Percentiles rank a stretch among this genome's conserved stretches.
Evolutionary conservation across 2,329 filamentous ascomycete genomes (phyloP).

Genomic region (Aureobasidium melanogenum): DNA sequence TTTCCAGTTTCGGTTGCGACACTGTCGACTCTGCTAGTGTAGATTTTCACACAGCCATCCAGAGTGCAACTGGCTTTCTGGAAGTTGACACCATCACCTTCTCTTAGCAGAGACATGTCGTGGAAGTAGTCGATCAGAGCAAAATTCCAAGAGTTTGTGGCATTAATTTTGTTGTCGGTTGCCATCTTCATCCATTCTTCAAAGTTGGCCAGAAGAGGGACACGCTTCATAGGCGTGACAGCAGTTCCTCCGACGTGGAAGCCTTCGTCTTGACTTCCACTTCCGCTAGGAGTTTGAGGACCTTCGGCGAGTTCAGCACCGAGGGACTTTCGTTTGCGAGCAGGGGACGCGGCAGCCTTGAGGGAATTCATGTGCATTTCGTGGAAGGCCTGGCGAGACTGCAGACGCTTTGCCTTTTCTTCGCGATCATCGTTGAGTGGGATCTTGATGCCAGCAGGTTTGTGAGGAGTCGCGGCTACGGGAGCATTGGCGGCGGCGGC

Average conservation of each 20-base stretch:
- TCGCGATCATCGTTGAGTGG: slow-evolving; percentile 91
- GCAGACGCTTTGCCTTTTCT: slow-evolving; percentile 81
- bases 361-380: slow-evolving; percentile 90
- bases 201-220: slow-evolving; percentile 93
- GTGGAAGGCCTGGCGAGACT: slow-evolving; percentile 79
- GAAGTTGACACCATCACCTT: slow-evolving; percentile 95
- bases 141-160: slow-evolving; percentile 97
- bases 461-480: slow-evolving; percentile 41
- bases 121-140: slow-evolving; percentile 99
- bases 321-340: slow-evolving; percentile 54
- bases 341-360: slow-evolving; percentile 68
- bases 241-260: slow-evolving; percentile 58
- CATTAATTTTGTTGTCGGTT: slow-evolving; percentile 95
- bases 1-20: slow-evolving; percentile 97
- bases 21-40: slow-evolving; percentile 95
- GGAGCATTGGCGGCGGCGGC: slow-evolving; percentile 36
- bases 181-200: slow-evolving; percentile 99
- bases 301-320: slow-evolving; percentile 33
- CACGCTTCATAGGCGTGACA: slow-evolving; percentile 91
- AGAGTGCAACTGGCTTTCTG: slow-evolving; percentile 96
- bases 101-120: slow-evolving; percentile 94
- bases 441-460: slow-evolving; percentile 57
- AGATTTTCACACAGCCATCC: slow-evolving; percentile 98
- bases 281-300: slow-evolving; percentile 39
- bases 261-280: slow-evolving; percentile 45